Evolutionary conservation across 768 basidiomycete species (phyloP).

Genomic region (Xerocomellus chrysenteron): DNA sequence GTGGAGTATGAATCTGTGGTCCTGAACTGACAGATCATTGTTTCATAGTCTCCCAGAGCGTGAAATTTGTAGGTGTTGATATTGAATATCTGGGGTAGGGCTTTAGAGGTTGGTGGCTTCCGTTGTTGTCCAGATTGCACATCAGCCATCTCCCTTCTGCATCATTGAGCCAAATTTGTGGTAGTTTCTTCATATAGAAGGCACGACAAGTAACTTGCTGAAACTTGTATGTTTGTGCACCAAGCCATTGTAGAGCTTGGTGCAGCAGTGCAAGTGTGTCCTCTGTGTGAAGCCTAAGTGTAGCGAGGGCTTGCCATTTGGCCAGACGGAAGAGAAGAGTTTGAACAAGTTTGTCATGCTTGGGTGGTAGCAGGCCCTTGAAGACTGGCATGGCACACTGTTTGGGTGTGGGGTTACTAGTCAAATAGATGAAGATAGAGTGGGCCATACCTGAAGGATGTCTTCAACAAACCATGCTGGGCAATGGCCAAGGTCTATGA

Average conservation of each 20-base stretch:
- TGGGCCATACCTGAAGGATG: constrained; percentile 9
- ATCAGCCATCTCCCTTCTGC: not conserved
- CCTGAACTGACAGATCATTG: constrained; percentile 6
- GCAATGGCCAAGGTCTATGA: constrained; percentile 37
- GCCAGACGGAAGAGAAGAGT: constrained; percentile 21
- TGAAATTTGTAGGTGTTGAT: constrained; percentile 32
- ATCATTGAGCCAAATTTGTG: not conserved
- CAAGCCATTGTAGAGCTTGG: not conserved
- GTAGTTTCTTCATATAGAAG: not conserved
- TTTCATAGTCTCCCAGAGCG: constrained; percentile 24
- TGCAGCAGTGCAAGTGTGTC: not conserved
- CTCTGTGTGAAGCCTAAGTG: not conserved
- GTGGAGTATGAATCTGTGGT: no score
- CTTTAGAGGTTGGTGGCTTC: not conserved
- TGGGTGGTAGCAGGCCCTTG: constrained; percentile 35
- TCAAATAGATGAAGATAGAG: no score
- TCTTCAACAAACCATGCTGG: constrained; percentile 11
- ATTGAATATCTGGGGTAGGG: constrained; percentile 18
- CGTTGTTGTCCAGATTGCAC: not conserved
- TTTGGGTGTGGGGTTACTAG: not conserved
- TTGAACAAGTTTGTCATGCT: constrained; percentile 20
- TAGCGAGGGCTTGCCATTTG: constrained; percentile 16
- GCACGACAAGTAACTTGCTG: not conserved
- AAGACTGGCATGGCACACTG: constrained; percentile 41
- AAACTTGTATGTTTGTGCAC: not conserved